Conservation (phyloP, 2,329 filamentous ascomycete species). For the Neodidymelliopsis sp. region DNA sequence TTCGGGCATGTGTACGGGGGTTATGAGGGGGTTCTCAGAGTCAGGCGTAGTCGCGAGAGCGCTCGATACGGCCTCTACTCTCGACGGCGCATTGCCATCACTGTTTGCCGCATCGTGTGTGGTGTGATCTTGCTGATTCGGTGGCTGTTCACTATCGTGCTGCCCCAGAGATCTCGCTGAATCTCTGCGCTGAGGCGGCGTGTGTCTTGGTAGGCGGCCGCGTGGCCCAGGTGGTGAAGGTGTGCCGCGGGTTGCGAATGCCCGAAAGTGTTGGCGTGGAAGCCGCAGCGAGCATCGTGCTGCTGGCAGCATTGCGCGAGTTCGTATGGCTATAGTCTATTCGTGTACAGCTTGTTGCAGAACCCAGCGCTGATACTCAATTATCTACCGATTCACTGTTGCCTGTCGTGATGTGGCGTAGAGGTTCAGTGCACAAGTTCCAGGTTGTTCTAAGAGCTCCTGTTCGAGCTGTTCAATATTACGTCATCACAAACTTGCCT, state of each 20-base stretch:
- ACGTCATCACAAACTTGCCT: constrained; percentile 3
- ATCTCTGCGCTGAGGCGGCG: constrained; percentile 19
- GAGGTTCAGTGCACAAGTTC: constrained; percentile 1
- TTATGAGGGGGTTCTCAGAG: constrained; percentile 60
- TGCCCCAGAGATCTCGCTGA: constrained; percentile 22
- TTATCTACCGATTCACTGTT: background rate
- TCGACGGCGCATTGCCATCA: constrained; percentile 30
- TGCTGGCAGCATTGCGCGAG: constrained; percentile 30
- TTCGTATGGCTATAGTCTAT: too few species aligned
- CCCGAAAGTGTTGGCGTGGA: constrained; percentile 32
- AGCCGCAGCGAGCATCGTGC: constrained; percentile 39
- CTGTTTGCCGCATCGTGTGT: constrained; percentile 18
- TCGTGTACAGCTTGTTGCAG: background rate
- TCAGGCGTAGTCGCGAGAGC: constrained; percentile 53
- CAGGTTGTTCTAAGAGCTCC: constrained; percentile 7
- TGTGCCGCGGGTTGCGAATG: constrained; percentile 33
- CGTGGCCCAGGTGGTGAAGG: constrained; percentile 30
- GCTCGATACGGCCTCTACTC: constrained; percentile 53
- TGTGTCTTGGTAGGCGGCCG: constrained; percentile 32
- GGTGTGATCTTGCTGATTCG: constrained; percentile 18
- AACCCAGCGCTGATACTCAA: too few species aligned
- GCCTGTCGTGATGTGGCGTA: constrained; percentile 3
- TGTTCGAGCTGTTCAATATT: background rate
- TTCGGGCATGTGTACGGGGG: constrained; percentile 68
- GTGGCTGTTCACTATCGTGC: constrained; percentile 11